Conservation (phyloP, 148 eudicot species). For the Vaccinium darrowii region DNA sequence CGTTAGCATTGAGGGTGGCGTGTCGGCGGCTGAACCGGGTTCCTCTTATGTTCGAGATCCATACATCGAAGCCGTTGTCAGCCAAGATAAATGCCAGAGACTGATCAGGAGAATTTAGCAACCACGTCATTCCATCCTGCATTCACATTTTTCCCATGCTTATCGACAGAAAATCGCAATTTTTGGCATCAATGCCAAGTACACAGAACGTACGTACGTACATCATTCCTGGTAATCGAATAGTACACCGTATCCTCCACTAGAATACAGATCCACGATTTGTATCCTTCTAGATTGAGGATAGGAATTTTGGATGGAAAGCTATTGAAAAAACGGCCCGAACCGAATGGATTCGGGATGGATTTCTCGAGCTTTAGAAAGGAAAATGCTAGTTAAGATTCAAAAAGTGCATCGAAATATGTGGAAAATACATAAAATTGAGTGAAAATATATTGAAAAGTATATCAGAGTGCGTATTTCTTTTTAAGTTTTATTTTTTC, state of each 20-base stretch:
- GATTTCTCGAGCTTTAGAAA: no score
- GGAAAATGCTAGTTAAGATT: no score
- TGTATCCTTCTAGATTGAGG: no score
- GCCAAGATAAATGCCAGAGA: conserved; percentile 62
- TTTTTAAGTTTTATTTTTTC: no score
- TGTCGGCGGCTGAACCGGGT: conserved; percentile 62
- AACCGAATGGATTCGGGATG: neutral
- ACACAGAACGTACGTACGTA: neutral
- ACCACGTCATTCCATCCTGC: conserved; percentile 74
- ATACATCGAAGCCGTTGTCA: conserved; percentile 61
- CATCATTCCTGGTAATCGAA: no score
- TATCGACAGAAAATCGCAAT: neutral
- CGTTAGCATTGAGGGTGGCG: conserved; percentile 35
- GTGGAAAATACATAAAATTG: no score
- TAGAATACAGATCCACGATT: no score
- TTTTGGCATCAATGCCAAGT: neutral
- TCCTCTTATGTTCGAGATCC: conserved; percentile 65
- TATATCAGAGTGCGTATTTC: no score
- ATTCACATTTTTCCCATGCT: neutral
- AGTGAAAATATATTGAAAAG: no score
- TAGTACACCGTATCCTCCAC: no score
- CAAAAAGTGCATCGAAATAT: no score
- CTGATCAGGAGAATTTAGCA: conserved; percentile 45
- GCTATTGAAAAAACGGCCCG: neutral
- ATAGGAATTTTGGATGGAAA: neutral